Evolutionary conservation across 2,329 filamentous ascomycete genomes (phyloP), one percentile per base, ranked within the genome.

Genomic region (Colletotrichum lindemuthianum): DNA sequence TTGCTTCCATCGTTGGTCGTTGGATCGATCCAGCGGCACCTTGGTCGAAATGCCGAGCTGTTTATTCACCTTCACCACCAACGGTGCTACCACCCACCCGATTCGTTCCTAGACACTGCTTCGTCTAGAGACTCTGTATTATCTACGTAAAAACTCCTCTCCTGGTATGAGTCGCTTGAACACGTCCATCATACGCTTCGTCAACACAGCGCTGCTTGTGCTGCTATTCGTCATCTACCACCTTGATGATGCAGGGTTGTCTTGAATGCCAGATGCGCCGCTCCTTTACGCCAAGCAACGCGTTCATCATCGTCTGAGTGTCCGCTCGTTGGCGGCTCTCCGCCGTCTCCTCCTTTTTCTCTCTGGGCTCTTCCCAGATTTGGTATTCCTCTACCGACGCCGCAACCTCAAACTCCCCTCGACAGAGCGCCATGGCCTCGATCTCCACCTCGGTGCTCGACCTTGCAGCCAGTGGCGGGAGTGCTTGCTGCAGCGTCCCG

Each of bases 301-400:
- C 81, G 71, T 89, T 86, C 78, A 87, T 78, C 75, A 88, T 81
- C 54, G 78, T 81, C 71, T 86, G 80, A 6, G 85, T 88, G 71
- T 86, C 83, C 2, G 83, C 83, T 66, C 84, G 74, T 52, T 76
- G 75, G 64, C 82, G 76, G 9, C 73, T 69, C 64, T 70, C 71
- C 39, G 72, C 67, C 65, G 66, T 59, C 49, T 66, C 69, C 32
- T 68, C 68, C 32, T 69, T 74, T 16, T 74, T 73, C 45, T 67
- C 69, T 66, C 69, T 72, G 36, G 49, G 59, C 51, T 79, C 69
- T 32, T 68, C 70, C 79, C 78, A 84, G 8, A 92, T 72, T 65
- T 84, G 83, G 3, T 91, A 87, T 80, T 97, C 94, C 77, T 97
- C 94, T 0, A 97, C 88, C 11, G 87, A 90, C 6, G 90, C 93